Evolutionary conservation across 257 asterid species (phyloP).

Genomic region (Forsythia suspensa): DNA sequence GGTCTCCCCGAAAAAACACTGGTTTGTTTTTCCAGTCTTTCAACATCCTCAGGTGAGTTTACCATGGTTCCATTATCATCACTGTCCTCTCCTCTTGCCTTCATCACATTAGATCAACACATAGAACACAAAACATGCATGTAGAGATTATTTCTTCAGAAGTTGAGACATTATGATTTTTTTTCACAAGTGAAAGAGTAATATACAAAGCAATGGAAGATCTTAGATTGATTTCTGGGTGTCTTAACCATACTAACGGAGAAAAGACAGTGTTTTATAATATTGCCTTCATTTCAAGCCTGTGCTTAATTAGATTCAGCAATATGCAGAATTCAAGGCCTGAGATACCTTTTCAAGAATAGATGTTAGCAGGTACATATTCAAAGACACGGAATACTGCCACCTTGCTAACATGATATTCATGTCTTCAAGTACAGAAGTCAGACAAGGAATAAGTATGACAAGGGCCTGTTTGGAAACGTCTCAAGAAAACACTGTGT

Average conservation of each 20-base stretch:
- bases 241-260: background rate
- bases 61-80: conserved; percentile 37
- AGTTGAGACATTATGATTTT: background rate
- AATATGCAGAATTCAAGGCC: too few species aligned
- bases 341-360: too few species aligned
- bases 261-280: too few species aligned
- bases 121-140: conserved; percentile 6
- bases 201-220: too few species aligned
- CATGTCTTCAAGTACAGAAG: too few species aligned
- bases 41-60: conserved; percentile 47
- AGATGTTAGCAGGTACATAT: too few species aligned
- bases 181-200: background rate
- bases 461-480: too few species aligned
- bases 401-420: too few species aligned
- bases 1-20: conserved; percentile 57
- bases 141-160: conserved; percentile 1
- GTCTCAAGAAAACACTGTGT: too few species aligned
- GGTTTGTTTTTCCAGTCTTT: conserved; percentile 46
- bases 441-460: too few species aligned
- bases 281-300: background rate
- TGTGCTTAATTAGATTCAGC: background rate
- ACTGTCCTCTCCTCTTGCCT: conserved; percentile 54
- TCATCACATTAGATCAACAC: conserved; percentile 30
- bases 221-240: too few species aligned
- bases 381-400: too few species aligned